A percentile compares a stretch with the other conserved stretches of the same genome.
Evolutionary conservation across 1,139 yeast genomes (phyloP).

Genomic region (Pichia sp.): DNA sequence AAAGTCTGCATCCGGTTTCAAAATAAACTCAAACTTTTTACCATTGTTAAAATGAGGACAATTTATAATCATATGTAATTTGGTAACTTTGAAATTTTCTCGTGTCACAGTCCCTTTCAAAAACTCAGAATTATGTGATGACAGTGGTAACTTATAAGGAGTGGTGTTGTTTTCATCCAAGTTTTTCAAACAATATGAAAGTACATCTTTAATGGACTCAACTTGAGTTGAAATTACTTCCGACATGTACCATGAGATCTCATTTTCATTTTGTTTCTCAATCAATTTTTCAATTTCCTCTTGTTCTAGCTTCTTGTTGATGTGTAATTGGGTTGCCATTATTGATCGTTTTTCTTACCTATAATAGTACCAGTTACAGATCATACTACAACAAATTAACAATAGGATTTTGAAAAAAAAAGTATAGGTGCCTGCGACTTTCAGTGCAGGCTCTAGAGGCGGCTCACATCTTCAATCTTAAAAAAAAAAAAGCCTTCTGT

Average conservation of each 20-base stretch:
- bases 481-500: too few species aligned
- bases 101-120: slow-evolving; percentile 28
- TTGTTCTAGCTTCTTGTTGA: slow-evolving; percentile 1
- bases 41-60: slow-evolving; percentile 24
- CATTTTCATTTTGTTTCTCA: slow-evolving; percentile 16
- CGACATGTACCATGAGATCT: slow-evolving; percentile 26
- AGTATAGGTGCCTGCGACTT: too few species aligned
- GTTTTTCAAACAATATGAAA: slow-evolving; percentile 20
- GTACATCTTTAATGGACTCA: slow-evolving; percentile 25
- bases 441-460: too few species aligned
- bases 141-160: slow-evolving; percentile 27
- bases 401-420: too few species aligned
- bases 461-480: too few species aligned
- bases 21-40: slow-evolving; percentile 15
- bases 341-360: too few species aligned
- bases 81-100: slow-evolving; percentile 23
- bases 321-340: slow-evolving; percentile 24
- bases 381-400: too few species aligned
- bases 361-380: too few species aligned
- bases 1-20: slow-evolving; percentile 19
- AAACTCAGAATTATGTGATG: slow-evolving; percentile 29
- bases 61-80: slow-evolving; percentile 22
- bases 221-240: slow-evolving; percentile 26
- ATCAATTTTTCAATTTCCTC: slow-evolving; percentile 7
- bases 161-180: slow-evolving; percentile 23